A percentile compares a stretch with the other conserved stretches of the same genome.
These are phyloP conservation scores for Penicillium sp. DNA, from an alignment of 2,329 filamentous ascomycete genomes.

Conservation along the genomic window DNA sequence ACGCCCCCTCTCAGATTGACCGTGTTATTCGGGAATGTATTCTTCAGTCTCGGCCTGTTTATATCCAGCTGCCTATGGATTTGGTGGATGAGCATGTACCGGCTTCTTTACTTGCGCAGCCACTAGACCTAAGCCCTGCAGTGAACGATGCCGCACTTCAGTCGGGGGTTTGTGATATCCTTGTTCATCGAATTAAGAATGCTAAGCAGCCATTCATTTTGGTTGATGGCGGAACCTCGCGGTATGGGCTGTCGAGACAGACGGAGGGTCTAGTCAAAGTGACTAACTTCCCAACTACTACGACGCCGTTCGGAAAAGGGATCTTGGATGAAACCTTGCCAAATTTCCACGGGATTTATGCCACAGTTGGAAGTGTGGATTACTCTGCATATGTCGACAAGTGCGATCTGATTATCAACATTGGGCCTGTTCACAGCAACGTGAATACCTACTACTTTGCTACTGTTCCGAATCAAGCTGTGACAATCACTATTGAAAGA, in stretches of 20 bases:
- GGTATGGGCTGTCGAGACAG: slow-evolving; percentile 38
- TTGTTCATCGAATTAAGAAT: slow-evolving; percentile 47
- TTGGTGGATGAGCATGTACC: slow-evolving; percentile 45
- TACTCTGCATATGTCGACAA: neutral
- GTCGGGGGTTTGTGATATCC: slow-evolving; percentile 25
- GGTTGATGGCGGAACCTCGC: slow-evolving; percentile 54
- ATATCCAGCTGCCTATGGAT: slow-evolving; percentile 60
- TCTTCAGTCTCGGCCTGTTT: slow-evolving; percentile 58
- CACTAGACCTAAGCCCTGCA: slow-evolving; percentile 1
- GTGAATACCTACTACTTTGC: slow-evolving; percentile 4
- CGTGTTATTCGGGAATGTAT: slow-evolving; percentile 55
- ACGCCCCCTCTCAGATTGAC: slow-evolving; percentile 57
- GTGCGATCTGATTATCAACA: slow-evolving; percentile 9
- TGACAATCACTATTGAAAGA: neutral
- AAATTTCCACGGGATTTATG: slow-evolving; percentile 56
- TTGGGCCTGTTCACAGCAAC: slow-evolving; percentile 9
- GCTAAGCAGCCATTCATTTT: slow-evolving; percentile 55
- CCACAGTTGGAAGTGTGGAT: slow-evolving; percentile 30
- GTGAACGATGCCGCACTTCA: slow-evolving; percentile 2
- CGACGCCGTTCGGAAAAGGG: slow-evolving; percentile 54
- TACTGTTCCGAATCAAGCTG: neutral
- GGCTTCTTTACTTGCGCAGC: slow-evolving; percentile 6
- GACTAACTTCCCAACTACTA: slow-evolving; percentile 53
- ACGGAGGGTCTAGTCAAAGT: slow-evolving; percentile 42
- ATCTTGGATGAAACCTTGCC: slow-evolving; percentile 52